These are phyloP conservation scores for Coniochaeta ligniaria DNA, from an alignment of 2,329 filamentous ascomycete genomes.

Conservation along the genomic window DNA sequence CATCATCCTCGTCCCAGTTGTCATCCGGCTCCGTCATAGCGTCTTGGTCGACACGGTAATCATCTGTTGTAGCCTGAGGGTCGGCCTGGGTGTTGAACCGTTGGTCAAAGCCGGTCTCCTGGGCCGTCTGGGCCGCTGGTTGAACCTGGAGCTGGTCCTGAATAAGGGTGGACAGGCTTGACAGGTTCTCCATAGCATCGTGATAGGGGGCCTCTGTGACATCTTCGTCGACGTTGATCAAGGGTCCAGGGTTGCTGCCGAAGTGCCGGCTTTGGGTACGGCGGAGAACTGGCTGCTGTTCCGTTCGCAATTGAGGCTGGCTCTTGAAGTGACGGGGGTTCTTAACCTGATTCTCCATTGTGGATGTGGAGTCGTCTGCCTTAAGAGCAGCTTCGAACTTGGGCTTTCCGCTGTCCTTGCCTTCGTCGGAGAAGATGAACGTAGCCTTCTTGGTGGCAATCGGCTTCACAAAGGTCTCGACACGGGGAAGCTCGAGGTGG, in stretches of 20 bases:
- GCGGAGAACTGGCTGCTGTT: slow-evolving; percentile 28
- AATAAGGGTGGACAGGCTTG: background rate
- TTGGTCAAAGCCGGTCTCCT: background rate
- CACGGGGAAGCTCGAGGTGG: background rate
- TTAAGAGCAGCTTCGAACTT: slow-evolving; percentile 6
- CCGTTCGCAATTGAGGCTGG: slow-evolving; percentile 42
- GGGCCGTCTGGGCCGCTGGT: background rate
- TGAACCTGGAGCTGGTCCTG: background rate
- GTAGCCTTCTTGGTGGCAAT: slow-evolving; percentile 17
- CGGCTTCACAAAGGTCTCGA: slow-evolving; percentile 8
- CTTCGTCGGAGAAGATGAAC: slow-evolving; percentile 17
- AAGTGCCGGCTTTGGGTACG: slow-evolving; percentile 37
- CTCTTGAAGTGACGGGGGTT: slow-evolving; percentile 43
- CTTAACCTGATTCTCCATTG: slow-evolving; percentile 15
- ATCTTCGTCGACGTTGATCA: slow-evolving; percentile 23
- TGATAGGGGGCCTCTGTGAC: slow-evolving; percentile 33
- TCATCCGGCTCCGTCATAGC: slow-evolving; percentile 52
- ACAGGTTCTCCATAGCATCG: slow-evolving; percentile 36
- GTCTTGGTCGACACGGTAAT: slow-evolving; percentile 6
- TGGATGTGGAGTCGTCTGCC: slow-evolving; percentile 8
- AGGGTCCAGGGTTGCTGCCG: slow-evolving; percentile 8
- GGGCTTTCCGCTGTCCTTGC: slow-evolving; percentile 4
- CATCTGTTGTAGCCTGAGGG: slow-evolving; percentile 18
- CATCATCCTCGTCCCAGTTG: slow-evolving; percentile 74
- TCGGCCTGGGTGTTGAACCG: background rate